These are phyloP conservation scores for Colletotrichum theobromicola DNA, from an alignment of 2,329 filamentous ascomycete species.

Conservation along the genomic window DNA sequence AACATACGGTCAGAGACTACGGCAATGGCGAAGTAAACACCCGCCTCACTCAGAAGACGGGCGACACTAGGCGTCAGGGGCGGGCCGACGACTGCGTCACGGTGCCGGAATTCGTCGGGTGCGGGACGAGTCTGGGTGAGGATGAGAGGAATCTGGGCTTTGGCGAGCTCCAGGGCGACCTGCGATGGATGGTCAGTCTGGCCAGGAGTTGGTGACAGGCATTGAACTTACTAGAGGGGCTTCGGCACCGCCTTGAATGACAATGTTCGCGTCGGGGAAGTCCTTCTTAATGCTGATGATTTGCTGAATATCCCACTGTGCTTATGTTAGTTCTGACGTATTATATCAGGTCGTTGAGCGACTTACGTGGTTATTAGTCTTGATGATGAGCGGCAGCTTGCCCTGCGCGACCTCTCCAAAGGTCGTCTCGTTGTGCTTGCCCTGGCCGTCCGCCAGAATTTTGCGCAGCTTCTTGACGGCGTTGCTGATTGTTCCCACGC, in stretches of 20 bases:
- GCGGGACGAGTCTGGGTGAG: conserved; percentile 41
- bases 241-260: conserved; percentile 43
- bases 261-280: conserved; percentile 33
- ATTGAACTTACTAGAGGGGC: conserved; percentile 37
- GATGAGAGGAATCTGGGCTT: conserved; percentile 46
- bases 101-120: conserved; percentile 38
- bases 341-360: background rate
- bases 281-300: conserved; percentile 42
- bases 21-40: conserved; percentile 40
- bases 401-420: conserved; percentile 43
- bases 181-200: conserved; percentile 12
- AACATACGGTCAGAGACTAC: conserved; percentile 28
- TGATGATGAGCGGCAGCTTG: conserved; percentile 42
- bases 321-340: background rate
- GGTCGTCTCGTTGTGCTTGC: conserved; percentile 35
- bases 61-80: conserved; percentile 44
- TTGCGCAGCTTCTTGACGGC: conserved; percentile 38
- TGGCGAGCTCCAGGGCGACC: conserved; percentile 43
- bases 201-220: background rate
- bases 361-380: conserved; percentile 28
- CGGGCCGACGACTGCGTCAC: conserved; percentile 43
- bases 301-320: conserved; percentile 45
- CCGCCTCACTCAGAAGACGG: conserved; percentile 42
- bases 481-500: conserved; percentile 26
- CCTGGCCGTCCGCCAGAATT: conserved; percentile 37